Evolutionary conservation across 139 green algal species (phyloP), one percentile per base, ranked within the genome.

Genomic region (Asterochloris erici): DNA sequence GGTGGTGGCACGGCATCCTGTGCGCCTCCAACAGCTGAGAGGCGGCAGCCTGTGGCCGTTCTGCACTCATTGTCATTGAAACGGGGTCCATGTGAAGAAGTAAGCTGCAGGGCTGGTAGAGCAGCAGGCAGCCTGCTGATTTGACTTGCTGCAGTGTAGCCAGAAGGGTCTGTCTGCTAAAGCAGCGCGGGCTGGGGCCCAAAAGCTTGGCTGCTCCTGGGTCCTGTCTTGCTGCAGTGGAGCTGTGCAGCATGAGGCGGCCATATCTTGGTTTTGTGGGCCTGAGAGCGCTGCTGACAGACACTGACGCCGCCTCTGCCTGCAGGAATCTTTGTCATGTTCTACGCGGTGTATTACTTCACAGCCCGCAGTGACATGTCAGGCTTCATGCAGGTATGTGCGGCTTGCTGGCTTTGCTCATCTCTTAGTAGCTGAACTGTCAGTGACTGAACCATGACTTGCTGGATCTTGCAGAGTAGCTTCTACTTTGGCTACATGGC

Each of bases 341-440:
- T 84, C 15, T 99, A 99, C 92, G 98, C 91, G 87, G 97, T 98
- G 87, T 99, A 99, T 92, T 99, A 98, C 84, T 99, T 96, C 89
- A 91, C 92, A 14, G 89, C 90, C 12, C 90, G 94, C 23, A 94
- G 85, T n/a, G 91, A 97, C 86, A 98, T 98, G 95, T 88, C 75
- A 68, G 95, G 93, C 21, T 89, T 97, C 74, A 93, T 97, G 91
- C 92, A 92, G 85, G 28, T 62, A 0, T 82, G 38, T 54, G 6
- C 38, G 38, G 38, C 38, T 54, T 54, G 38, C 61, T 82, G 38
- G 28, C 27, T 14, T 64, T 79, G 28, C 74, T 66, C 14, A 4
- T 26, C 14, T 24, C 1, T 9, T 14, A 66, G 29, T 10, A 2
- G 15, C 15, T 2, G 4, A 77, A 54, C 24, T 29, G 23, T 73